These are phyloP conservation scores for Pichia occidentalis DNA, from an alignment of 805 yeast genomes.

Conservation along the genomic window DNA sequence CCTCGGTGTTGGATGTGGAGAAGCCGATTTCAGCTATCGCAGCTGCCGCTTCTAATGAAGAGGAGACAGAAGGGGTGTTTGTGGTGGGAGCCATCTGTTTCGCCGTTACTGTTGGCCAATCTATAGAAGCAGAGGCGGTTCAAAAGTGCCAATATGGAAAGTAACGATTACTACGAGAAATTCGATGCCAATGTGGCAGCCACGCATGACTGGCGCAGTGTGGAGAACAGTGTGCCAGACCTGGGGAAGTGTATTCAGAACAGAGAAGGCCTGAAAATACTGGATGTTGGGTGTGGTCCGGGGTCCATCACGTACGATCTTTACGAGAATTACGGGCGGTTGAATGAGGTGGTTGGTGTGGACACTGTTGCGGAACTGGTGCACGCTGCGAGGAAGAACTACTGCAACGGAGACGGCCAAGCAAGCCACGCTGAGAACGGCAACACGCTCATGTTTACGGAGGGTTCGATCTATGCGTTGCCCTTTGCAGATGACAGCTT, in stretches of 20 bases:
- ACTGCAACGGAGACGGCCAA: neutral
- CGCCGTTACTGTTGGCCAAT: too few species aligned
- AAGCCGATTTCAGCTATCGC: too few species aligned
- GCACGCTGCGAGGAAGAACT: neutral
- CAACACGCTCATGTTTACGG: constrained; percentile 18
- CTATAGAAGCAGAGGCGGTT: too few species aligned
- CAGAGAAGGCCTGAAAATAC: constrained; percentile 18
- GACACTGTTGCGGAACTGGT: constrained; percentile 22
- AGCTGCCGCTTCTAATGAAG: too few species aligned
- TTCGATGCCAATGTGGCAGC: too few species aligned
- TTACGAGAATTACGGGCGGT: constrained; percentile 29
- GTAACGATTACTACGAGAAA: too few species aligned
- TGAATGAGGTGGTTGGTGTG: constrained; percentile 30
- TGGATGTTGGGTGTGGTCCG: constrained; percentile 41
- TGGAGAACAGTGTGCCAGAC: constrained; percentile 25
- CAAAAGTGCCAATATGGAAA: too few species aligned
- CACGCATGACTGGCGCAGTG: constrained; percentile 14
- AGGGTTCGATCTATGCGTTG: constrained; percentile 29
- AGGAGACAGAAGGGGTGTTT: too few species aligned
- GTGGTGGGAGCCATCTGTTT: too few species aligned
- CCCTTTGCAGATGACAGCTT: constrained; percentile 33
- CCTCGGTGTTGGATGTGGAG: too few species aligned
- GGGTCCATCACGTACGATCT: constrained; percentile 35
- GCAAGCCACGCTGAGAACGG: constrained; percentile 4
- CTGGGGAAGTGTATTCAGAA: constrained; percentile 27